A percentile compares a stretch with the other conserved stretches of the same genome.
These are phyloP conservation scores for Lumnitzera littorea DNA, from an alignment of 345 rosid species.

Conservation along the genomic window DNA sequence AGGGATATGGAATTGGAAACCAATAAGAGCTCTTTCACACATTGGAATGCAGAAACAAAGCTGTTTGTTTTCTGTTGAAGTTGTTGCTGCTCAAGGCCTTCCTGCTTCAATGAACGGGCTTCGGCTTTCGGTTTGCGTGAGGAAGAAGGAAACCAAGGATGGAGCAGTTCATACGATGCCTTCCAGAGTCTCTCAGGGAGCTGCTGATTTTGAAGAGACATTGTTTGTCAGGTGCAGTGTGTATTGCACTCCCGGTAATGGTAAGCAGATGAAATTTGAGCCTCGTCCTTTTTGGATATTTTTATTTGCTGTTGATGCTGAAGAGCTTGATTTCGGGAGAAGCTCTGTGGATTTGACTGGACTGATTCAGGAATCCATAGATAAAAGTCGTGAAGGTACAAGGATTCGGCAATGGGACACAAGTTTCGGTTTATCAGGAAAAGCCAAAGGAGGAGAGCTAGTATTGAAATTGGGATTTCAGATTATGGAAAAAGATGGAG, in stretches of 20 bases:
- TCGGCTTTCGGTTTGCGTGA: conserved; percentile 74
- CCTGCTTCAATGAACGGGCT: conserved; percentile 93
- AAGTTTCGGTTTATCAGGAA: conserved; percentile 61
- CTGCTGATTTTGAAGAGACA: conserved; percentile 92
- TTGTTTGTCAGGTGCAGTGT: conserved; percentile 73
- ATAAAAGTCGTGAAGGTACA: conserved; percentile 64
- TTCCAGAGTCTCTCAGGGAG: conserved; percentile 73
- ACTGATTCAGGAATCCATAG: conserved; percentile 71
- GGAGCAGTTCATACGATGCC: conserved; percentile 95
- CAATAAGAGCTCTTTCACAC: conserved; percentile 68
- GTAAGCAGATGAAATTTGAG: conserved; percentile 62
- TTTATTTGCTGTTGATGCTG: conserved; percentile 68
- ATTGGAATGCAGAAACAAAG: conserved; percentile 86
- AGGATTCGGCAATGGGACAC: conserved; percentile 92
- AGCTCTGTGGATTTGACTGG: conserved; percentile 55
- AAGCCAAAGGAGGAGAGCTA: conserved; percentile 91
- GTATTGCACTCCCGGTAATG: conserved; percentile 48
- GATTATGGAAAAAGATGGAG: conserved; percentile 94
- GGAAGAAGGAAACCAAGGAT: conserved; percentile 79
- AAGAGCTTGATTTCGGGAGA: conserved; percentile 79
- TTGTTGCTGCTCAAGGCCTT: conserved; percentile 72
- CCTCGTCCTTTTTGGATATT: conserved; percentile 72
- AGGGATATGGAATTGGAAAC: conserved; percentile 95
- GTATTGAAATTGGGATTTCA: conserved; percentile 76
- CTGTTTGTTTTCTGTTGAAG: conserved; percentile 85